Percentiles rank a stretch among this genome's conserved stretches.
These are phyloP conservation scores for Fusarium fracticaudum DNA, from an alignment of 2,329 filamentous ascomycete species.

Conservation along the genomic window DNA sequence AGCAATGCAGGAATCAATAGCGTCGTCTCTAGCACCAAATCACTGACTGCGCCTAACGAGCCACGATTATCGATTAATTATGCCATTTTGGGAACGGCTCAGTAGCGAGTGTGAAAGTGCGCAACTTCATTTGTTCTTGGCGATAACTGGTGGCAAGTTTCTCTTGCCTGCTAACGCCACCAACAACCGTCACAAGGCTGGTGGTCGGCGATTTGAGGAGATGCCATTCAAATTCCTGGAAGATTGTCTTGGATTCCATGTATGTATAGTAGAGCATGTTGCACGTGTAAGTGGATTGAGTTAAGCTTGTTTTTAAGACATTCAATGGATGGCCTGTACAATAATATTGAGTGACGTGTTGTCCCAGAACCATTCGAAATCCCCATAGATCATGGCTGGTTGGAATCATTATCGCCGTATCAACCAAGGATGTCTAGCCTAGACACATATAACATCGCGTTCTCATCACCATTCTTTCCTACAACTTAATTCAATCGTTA, in stretches of 20 bases:
- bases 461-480: not conserved
- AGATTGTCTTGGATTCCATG: too few relatives aligned
- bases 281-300: accelerated
- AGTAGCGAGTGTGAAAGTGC: too few relatives aligned
- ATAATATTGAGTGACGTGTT: accelerated
- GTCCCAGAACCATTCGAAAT: accelerated
- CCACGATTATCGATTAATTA: not conserved
- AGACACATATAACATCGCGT: too few relatives aligned
- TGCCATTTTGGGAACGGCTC: not conserved
- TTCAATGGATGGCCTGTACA: too few relatives aligned
- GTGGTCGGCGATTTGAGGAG: not conserved
- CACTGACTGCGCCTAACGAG: not conserved
- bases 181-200: too few relatives aligned
- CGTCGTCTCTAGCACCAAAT: not conserved
- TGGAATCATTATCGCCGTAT: too few relatives aligned
- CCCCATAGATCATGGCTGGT: too few relatives aligned
- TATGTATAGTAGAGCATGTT: accelerated
- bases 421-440: too few relatives aligned
- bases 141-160: too few relatives aligned
- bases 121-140: not conserved
- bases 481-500: accelerated
- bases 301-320: not conserved
- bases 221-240: accelerated
- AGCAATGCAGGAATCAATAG: not conserved
- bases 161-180: not conserved